A percentile compares a stretch with the other conserved stretches of the same genome.
Conservation (phyloP, 768 basidiomycete species). For the Trametes elegans region DNA sequence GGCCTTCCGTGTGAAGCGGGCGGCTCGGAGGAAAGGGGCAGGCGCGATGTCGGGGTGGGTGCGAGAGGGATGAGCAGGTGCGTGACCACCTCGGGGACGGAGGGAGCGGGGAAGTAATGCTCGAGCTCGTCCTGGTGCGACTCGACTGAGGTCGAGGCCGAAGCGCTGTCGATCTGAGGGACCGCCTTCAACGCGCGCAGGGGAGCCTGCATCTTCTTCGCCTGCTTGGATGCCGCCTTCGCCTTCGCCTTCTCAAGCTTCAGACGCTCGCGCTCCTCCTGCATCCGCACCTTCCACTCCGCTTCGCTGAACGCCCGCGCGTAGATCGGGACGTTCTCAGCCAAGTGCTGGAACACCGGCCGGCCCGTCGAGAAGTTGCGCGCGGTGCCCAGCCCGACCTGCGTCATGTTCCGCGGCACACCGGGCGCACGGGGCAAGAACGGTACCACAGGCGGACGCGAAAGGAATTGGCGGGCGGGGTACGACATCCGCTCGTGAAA, state of each 20-base stretch:
- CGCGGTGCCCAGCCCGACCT: constrained; percentile 75
- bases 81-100: constrained; percentile 49
- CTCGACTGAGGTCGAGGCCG: constrained; percentile 23
- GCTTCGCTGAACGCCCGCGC: constrained; percentile 72
- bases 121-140: constrained; percentile 45
- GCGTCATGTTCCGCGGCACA: constrained; percentile 49
- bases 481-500: constrained; percentile 60
- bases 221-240: constrained; percentile 21
- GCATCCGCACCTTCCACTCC: constrained; percentile 61
- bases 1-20: constrained; percentile 29
- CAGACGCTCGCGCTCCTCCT: constrained; percentile 38
- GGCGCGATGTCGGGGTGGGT: constrained; percentile 66
- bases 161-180: constrained; percentile 6
- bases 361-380: constrained; percentile 73
- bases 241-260: constrained; percentile 23
- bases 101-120: constrained; percentile 53
- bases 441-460: constrained; percentile 41
- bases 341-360: constrained; percentile 77
- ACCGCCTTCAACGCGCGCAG: constrained; percentile 8
- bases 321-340: constrained; percentile 69
- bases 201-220: constrained; percentile 21
- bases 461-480: constrained; percentile 51
- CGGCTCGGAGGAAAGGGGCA: constrained; percentile 47
- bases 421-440: constrained; percentile 58
- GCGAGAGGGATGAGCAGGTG: constrained; percentile 74